These are phyloP conservation scores for Rhizopus delemar DNA, from an alignment of 371 early-diverging fungal genomes.

Conservation along the genomic window DNA sequence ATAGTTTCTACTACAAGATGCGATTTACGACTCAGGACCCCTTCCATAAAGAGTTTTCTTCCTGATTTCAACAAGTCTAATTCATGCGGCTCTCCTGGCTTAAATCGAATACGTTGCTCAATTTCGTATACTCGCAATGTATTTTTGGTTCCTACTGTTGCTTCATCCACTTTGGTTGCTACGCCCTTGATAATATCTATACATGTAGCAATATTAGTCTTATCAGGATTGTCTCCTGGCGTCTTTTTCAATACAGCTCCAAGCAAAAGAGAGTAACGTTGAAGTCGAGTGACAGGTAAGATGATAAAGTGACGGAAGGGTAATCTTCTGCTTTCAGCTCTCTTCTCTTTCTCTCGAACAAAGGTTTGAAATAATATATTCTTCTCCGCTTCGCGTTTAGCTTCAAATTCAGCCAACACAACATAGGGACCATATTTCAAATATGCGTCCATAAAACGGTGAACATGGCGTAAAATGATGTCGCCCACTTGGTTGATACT, in stretches of 20 bases:
- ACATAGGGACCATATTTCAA: conserved; percentile 86
- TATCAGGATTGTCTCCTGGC: conserved; percentile 78
- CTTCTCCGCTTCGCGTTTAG: conserved; percentile 68
- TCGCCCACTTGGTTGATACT: conserved; percentile 86
- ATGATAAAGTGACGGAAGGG: conserved; percentile 56
- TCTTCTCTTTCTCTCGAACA: conserved; percentile 63
- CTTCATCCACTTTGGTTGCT: conserved; percentile 38
- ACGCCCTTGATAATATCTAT: conserved; percentile 48
- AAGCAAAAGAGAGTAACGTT: conserved; percentile 75
- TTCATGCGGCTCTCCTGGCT: conserved; percentile 50
- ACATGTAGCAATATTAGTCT: conserved; percentile 72
- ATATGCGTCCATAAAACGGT: conserved; percentile 75
- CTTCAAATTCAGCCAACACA: conserved; percentile 73
- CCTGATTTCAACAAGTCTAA: conserved; percentile 69
- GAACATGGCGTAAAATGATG: conserved; percentile 71
- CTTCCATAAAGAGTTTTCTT: conserved; percentile 72
- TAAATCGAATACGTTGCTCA: conserved; percentile 42
- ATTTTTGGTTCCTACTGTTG: conserved; percentile 27
- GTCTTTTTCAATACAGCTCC: conserved; percentile 83
- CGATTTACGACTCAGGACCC: conserved; percentile 60
- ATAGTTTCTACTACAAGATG: conserved; percentile 55
- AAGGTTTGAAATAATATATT: conserved; percentile 74
- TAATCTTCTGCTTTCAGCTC: conserved; percentile 54
- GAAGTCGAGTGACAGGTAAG: conserved; percentile 83
- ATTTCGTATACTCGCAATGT: conserved; percentile 38